Evolutionary conservation across 257 asterid species (phyloP), one percentile per base, ranked within the genome.

Genomic region (Solanum tacnaense): DNA sequence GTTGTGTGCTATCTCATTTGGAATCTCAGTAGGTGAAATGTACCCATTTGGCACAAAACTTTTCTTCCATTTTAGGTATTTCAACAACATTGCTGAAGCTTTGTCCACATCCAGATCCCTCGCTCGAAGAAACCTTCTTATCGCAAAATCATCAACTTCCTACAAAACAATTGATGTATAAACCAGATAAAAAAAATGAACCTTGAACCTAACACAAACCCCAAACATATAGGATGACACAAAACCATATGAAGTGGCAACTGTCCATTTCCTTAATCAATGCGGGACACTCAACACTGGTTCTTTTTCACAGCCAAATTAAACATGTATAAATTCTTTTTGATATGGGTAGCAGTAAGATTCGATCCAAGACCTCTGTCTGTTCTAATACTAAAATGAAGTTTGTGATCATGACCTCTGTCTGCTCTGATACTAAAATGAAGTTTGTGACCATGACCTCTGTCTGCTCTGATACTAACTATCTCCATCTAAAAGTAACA

Each of bases 41-140:
- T 21, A 90, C 5, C 97, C 98, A 68, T 91, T 92, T 11, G 98
- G 98, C 32, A 91, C 92, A 68, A 94, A 94, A 0, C 70, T 84
- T 74, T 88, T 88, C 74, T 93, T 94, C 99, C 99, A 95, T 89
- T 72, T 87, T 1, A 91, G 76, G 88, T 90, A 93, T 27, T 91
- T 93, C 86, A 87, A 9, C 11, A 94, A 83, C 98, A 96, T 95
- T 4, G 70, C 2, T 1, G 91, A 91, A 83, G 95, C 95, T 92
- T 93, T 94, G 87, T 93, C 95, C 38, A 90, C 83, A 76, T 94
- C 94, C 15, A 86, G 90, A 87, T 92, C 93, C 2, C 98, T 94
- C 0, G 99, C 98, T 0, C 94, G 92, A 36, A 96, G 98, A 90
- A 96, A 96, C 71, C 99, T 91, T 91, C 94, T 83, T 46, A 96